Percentiles rank a stretch among this genome's conserved stretches.
Conservation (phyloP, 1,139 yeast species). For the Zygosaccharomyces sapae region DNA sequence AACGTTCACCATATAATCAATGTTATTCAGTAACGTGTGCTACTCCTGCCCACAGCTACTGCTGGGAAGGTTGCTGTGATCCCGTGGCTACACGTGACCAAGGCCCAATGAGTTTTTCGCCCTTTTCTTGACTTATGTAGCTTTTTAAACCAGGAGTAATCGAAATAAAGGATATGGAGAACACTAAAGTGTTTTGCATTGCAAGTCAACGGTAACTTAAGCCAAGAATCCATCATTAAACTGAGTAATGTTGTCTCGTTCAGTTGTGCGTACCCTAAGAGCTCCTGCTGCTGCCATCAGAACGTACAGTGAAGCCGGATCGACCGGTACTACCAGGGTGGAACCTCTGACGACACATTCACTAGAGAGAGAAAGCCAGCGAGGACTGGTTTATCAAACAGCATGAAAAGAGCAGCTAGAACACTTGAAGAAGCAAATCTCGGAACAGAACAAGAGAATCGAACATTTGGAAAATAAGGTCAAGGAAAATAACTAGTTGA, state of each 20-base stretch:
- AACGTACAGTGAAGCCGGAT: constrained; percentile 47
- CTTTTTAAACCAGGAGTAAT: constrained; percentile 1
- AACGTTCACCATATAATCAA: too few relatives aligned
- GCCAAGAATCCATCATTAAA: constrained; percentile 6
- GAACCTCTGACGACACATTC: constrained; percentile 49
- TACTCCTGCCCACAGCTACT: too few relatives aligned
- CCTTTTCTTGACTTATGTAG: neutral
- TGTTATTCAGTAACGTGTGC: too few relatives aligned
- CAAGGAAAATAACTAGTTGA: constrained; percentile 2
- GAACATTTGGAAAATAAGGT: constrained; percentile 39
- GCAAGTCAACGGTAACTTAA: neutral
- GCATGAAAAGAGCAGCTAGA: constrained; percentile 60
- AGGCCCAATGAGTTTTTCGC: constrained; percentile 5
- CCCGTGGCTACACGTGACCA: constrained; percentile 3
- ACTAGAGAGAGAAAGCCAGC: constrained; percentile 64
- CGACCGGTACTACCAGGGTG: constrained; percentile 50
- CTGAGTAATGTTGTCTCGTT: constrained; percentile 27
- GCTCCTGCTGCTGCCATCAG: constrained; percentile 37
- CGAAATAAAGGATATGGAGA: neutral
- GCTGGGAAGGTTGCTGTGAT: too few relatives aligned
- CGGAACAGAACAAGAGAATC: constrained; percentile 46
- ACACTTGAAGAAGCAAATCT: constrained; percentile 48
- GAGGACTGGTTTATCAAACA: constrained; percentile 61
- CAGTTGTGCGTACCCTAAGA: constrained; percentile 34
- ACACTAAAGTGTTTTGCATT: neutral